Percentiles rank a stretch among this genome's conserved stretches.
phyloP scores from a whole-genome alignment of 345 rosid genomes.

The Eucalyptus victrix region DNA sequence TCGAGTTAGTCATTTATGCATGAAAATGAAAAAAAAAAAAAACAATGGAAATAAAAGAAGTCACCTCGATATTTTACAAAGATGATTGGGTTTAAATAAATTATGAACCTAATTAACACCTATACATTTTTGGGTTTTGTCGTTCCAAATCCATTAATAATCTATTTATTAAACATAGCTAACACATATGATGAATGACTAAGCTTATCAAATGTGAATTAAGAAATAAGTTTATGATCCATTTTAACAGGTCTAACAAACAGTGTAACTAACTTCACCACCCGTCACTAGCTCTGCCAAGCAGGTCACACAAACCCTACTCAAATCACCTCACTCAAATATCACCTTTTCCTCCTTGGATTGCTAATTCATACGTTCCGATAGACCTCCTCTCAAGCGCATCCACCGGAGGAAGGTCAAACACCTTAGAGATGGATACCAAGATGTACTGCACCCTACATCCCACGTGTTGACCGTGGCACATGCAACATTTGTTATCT shows the following conservation, averaged over 20 bases:
- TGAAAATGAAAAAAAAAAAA: no score
- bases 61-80: background rate
- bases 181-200: background rate
- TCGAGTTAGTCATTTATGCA: background rate
- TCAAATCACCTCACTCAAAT: background rate
- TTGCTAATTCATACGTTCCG: background rate
- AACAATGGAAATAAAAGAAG: no score
- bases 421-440: background rate
- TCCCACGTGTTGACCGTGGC: background rate
- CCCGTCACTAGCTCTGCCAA: background rate
- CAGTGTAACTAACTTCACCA: background rate
- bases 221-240: background rate
- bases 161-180: no score
- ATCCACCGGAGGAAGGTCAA: background rate
- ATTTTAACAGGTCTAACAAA: background rate
- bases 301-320: background rate
- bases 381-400: background rate
- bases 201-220: background rate
- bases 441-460: background rate
- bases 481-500: background rate
- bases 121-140: background rate
- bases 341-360: background rate
- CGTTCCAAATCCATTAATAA: no score
- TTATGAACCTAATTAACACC: background rate
- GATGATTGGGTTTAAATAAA: no score